Evolutionary conservation across 768 basidiomycete genomes (phyloP).

Genomic region (Lentinula guzmanii): DNA sequence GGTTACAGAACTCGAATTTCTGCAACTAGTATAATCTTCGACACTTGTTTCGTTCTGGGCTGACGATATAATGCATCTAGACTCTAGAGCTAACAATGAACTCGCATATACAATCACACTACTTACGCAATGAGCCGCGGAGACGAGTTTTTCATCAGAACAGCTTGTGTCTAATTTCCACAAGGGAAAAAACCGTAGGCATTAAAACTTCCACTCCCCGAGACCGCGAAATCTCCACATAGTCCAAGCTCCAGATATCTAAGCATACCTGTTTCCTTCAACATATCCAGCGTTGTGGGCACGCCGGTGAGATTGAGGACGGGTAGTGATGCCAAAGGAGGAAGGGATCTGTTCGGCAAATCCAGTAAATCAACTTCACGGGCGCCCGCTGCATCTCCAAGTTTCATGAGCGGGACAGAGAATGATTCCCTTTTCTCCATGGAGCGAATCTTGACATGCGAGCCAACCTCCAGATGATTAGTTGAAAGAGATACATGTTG

Average conservation of each 20-base stretch:
- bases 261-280: background rate
- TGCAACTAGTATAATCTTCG: too few species aligned
- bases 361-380: slow-evolving; percentile 38
- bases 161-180: too few species aligned
- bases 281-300: background rate
- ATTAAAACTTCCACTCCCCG: background rate
- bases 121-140: too few species aligned
- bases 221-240: background rate
- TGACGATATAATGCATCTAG: too few species aligned
- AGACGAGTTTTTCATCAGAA: too few species aligned
- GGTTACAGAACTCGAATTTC: too few species aligned
- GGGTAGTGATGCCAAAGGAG: slow-evolving; percentile 52
- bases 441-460: slow-evolving; percentile 63
- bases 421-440: slow-evolving; percentile 60
- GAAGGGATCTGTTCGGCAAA: slow-evolving; percentile 55
- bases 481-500: slow-evolving; percentile 74
- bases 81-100: too few species aligned
- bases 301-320: slow-evolving; percentile 62
- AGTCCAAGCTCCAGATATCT: background rate
- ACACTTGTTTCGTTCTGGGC: too few species aligned
- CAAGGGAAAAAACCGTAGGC: background rate
- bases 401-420: slow-evolving; percentile 61
- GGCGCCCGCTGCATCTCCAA: slow-evolving; percentile 15
- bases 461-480: slow-evolving; percentile 84
- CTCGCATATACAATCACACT: too few species aligned